Evolutionary conservation across 129 eudicot genomes (phyloP).

Genomic region (Flaveria trinervia): DNA sequence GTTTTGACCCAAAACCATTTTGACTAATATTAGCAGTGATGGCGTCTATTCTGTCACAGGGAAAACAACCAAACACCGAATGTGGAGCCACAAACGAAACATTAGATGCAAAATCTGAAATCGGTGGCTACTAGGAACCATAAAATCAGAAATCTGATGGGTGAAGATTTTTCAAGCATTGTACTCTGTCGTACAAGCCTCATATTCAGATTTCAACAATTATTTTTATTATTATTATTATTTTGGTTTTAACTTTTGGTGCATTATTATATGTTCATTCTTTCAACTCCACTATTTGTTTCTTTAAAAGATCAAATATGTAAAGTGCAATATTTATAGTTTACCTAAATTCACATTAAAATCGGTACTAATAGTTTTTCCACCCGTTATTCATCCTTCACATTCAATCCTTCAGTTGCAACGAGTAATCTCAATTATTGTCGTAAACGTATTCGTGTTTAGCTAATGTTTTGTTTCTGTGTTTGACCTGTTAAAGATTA

Average conservation of each 20-base stretch:
- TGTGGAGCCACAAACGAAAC: constrained; percentile 17
- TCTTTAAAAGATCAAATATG: constrained; percentile 20
- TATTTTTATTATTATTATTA: constrained; percentile 2
- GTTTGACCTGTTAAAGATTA: too few relatives aligned
- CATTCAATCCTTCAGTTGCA: too few relatives aligned
- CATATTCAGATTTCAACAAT: constrained; percentile 10
- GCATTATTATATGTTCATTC: constrained; percentile 24
- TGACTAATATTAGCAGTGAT: neutral
- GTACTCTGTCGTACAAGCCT: constrained; percentile 2
- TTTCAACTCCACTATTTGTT: constrained; percentile 20
- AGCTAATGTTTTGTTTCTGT: too few relatives aligned
- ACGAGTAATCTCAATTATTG: too few relatives aligned
- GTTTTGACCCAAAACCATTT: neutral
- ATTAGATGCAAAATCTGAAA: constrained; percentile 28
- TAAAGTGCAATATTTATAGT: constrained; percentile 9
- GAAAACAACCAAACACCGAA: constrained; percentile 16
- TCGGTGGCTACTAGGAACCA: constrained; percentile 40
- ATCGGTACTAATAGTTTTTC: too few relatives aligned
- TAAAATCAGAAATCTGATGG: constrained; percentile 30
- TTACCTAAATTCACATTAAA: too few relatives aligned
- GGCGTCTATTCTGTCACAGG: constrained; percentile 36
- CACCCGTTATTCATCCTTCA: too few relatives aligned
- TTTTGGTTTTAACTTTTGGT: neutral
- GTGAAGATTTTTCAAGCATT: constrained; percentile 15
- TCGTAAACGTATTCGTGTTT: too few relatives aligned